Percentiles rank a stretch among this genome's conserved stretches.
phyloP scores from a whole-genome alignment of 2,329 filamentous ascomycete species.

The Verticillium tricorpus region DNA sequence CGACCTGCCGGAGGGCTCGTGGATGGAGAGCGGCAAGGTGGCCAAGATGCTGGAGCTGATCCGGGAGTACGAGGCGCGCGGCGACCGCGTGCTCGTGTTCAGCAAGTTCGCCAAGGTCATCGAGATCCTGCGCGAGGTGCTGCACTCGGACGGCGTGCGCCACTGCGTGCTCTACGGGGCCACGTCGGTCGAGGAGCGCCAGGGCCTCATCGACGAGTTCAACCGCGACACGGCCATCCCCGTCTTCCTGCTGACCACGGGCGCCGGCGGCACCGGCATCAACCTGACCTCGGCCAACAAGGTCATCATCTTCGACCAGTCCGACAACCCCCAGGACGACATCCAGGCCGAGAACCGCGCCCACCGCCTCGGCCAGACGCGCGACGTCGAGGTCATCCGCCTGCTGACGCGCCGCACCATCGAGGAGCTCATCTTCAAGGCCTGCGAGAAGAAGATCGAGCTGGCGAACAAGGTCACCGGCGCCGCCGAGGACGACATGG shows the following conservation, averaged over 20 bases:
- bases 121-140: conserved; percentile 80
- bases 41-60: conserved; percentile 73
- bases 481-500: conserved; percentile 23
- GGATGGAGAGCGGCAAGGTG: conserved; percentile 76
- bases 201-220: conserved; percentile 85
- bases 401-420: conserved; percentile 79
- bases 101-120: conserved; percentile 90
- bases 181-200: conserved; percentile 77
- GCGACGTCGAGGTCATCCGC: conserved; percentile 85
- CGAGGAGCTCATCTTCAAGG: conserved; percentile 87
- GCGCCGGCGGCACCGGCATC: conserved; percentile 93
- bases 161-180: conserved; percentile 85
- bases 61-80: conserved; percentile 66
- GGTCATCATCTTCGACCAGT: conserved; percentile 93
- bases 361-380: conserved; percentile 86
- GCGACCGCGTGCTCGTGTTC: conserved; percentile 86
- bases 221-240: conserved; percentile 71
- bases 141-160: conserved; percentile 66
- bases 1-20: conserved; percentile 48
- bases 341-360: conserved; percentile 97
- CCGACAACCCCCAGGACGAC: conserved; percentile 97
- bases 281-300: conserved; percentile 96
- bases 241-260: conserved; percentile 89
- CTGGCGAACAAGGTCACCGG: conserved; percentile 64
- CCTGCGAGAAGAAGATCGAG: conserved; percentile 89